Percentiles rank a stretch among this genome's conserved stretches.
These are phyloP conservation scores for Pythium rishiriense DNA, from an alignment of 352 stramenopile species.

Conservation along the genomic window DNA sequence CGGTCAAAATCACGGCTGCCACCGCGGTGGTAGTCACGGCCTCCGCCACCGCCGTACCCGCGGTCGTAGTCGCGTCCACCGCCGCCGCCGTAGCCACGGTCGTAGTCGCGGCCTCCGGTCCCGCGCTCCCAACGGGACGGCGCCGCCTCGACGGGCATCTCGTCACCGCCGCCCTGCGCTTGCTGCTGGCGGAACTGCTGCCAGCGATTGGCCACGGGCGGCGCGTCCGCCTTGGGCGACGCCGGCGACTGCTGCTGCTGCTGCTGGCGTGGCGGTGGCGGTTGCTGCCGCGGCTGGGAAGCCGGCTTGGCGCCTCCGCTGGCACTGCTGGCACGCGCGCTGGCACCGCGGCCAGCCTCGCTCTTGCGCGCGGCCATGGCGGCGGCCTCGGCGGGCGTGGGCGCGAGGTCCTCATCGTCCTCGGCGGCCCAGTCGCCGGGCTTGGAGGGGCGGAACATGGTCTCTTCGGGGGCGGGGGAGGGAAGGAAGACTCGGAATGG, in stretches of 20 bases:
- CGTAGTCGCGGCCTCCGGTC: background rate
- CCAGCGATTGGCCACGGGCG: constrained; percentile 26
- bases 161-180: background rate
- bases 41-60: constrained; percentile 7
- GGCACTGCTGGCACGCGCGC: too few relatives aligned
- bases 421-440: constrained; percentile 75
- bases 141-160: background rate
- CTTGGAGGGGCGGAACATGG: constrained; percentile 75
- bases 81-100: constrained; percentile 6
- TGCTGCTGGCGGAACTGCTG: constrained; percentile 24
- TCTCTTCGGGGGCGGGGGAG: background rate
- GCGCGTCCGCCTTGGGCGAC: constrained; percentile 1
- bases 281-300: background rate
- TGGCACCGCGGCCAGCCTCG: background rate
- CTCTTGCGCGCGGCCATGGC: constrained; percentile 21
- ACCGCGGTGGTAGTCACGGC: constrained; percentile 14
- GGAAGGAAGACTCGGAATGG: background rate
- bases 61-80: constrained; percentile 19
- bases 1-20: constrained; percentile 19
- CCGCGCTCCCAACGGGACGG: constrained; percentile 11
- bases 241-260: background rate
- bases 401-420: constrained; percentile 49
- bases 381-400: constrained; percentile 11
- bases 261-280: background rate
- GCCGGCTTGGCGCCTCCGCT: background rate